These are phyloP conservation scores for Microcos paniculata DNA, from an alignment of 345 rosid species.

Conservation along the genomic window DNA sequence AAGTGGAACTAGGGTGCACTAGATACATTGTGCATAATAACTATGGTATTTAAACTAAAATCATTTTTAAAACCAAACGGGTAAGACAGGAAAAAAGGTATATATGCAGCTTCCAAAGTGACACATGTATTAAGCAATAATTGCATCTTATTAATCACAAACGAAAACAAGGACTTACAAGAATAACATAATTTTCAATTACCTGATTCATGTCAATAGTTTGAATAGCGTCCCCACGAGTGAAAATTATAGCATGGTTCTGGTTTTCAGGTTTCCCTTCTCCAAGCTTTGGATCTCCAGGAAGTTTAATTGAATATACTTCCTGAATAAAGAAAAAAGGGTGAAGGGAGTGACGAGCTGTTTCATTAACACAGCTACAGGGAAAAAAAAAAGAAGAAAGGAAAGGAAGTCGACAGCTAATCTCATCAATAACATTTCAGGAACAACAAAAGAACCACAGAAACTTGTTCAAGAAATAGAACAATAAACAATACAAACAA, in stretches of 20 bases:
- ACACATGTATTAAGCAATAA: background rate
- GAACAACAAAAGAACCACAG: background rate
- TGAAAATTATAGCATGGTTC: slow-evolving; percentile 92
- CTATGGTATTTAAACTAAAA: background rate
- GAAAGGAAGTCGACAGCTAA: background rate
- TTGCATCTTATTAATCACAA: background rate
- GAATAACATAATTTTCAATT: background rate
- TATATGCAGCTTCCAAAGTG: background rate
- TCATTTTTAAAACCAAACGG: background rate
- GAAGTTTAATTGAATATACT: slow-evolving; percentile 89
- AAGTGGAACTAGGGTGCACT: background rate
- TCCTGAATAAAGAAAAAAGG: slow-evolving; percentile 47
- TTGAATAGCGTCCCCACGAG: slow-evolving; percentile 98
- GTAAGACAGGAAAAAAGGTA: background rate
- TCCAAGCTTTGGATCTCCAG: slow-evolving; percentile 97
- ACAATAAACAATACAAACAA: background rate
- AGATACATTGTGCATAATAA: background rate
- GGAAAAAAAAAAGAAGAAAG: no score
- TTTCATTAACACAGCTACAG: slow-evolving; percentile 11
- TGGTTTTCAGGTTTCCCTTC: slow-evolving; percentile 99
- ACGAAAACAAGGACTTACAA: background rate
- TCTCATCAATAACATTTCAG: background rate
- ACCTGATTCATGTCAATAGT: slow-evolving; percentile 99
- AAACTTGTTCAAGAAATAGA: background rate
- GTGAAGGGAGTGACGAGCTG: background rate